phyloP scores from a whole-genome alignment of 169 alveolate species.

The Theileria luwenshuni region DNA sequence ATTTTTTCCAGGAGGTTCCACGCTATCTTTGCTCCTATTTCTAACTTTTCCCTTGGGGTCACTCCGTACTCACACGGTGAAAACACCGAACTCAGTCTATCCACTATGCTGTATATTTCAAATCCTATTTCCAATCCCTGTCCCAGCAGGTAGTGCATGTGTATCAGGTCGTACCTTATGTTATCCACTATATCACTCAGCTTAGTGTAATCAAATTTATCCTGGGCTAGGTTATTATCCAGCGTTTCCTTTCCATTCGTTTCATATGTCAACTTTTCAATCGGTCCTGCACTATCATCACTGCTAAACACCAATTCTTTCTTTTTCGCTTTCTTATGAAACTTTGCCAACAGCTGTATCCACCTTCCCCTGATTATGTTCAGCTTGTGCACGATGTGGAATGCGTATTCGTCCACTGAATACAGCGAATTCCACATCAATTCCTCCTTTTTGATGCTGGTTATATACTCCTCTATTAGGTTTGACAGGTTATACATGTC shows the following conservation, averaged over 20 bases:
- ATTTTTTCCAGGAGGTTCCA: slow-evolving; percentile 76
- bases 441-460: slow-evolving; percentile 68
- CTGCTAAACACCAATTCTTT: background rate
- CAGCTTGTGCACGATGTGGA: slow-evolving; percentile 67
- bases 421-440: slow-evolving; percentile 73
- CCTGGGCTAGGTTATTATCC: background rate
- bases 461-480: slow-evolving; percentile 69
- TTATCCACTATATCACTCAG: slow-evolving; percentile 85
- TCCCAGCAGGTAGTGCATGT: slow-evolving; percentile 78
- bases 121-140: slow-evolving; percentile 75
- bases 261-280: background rate
- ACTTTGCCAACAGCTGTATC: slow-evolving; percentile 62
- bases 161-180: slow-evolving; percentile 82
- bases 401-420: slow-evolving; percentile 76
- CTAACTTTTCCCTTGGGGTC: slow-evolving; percentile 74
- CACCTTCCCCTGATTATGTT: slow-evolving; percentile 69
- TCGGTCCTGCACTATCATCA: background rate
- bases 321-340: background rate
- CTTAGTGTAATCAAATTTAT: slow-evolving; percentile 78
- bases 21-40: slow-evolving; percentile 80
- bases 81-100: slow-evolving; percentile 69
- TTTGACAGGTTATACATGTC: slow-evolving; percentile 42
- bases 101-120: slow-evolving; percentile 71
- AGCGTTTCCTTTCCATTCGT: background rate
- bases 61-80: slow-evolving; percentile 84